A percentile compares a stretch with the other conserved stretches of the same genome.
Evolutionary conservation across 2,329 filamentous ascomycete species (phyloP).

Genomic region (Rutstroemia sp.): DNA sequence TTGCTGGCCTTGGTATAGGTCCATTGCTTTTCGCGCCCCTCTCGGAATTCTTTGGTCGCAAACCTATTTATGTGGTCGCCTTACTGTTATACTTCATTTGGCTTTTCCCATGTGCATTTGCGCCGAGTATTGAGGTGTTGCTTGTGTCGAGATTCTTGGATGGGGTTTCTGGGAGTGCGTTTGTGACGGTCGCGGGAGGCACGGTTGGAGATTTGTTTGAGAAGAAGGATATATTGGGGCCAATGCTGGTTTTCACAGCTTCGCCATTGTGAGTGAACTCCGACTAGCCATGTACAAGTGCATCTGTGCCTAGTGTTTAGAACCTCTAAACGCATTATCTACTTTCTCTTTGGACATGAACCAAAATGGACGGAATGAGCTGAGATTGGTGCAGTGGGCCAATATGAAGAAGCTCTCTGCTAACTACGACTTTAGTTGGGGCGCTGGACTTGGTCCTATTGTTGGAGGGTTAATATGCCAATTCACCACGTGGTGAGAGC

Average conservation of each 20-base stretch:
- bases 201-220: constrained; percentile 75
- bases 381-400: too few species aligned
- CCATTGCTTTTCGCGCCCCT: constrained; percentile 57
- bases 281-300: too few species aligned
- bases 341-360: too few species aligned
- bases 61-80: constrained; percentile 52
- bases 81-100: constrained; percentile 63
- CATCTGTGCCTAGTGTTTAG: too few species aligned
- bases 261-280: constrained; percentile 41
- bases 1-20: constrained; percentile 51
- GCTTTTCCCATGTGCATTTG: constrained; percentile 55
- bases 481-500: constrained; percentile 50
- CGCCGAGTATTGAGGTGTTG: constrained; percentile 53
- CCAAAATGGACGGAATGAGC: too few species aligned
- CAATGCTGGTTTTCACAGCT: constrained; percentile 73
- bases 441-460: constrained; percentile 51
- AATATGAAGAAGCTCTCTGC: background rate
- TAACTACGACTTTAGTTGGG: constrained; percentile 28
- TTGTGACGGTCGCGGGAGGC: constrained; percentile 57
- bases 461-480: constrained; percentile 79
- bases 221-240: constrained; percentile 58
- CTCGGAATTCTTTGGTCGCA: constrained; percentile 56
- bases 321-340: too few species aligned
- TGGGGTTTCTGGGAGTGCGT: constrained; percentile 48
- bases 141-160: constrained; percentile 56